Conservation (phyloP, 495 filamentous ascomycete genomes). For the Penicillium egyptiacum region DNA sequence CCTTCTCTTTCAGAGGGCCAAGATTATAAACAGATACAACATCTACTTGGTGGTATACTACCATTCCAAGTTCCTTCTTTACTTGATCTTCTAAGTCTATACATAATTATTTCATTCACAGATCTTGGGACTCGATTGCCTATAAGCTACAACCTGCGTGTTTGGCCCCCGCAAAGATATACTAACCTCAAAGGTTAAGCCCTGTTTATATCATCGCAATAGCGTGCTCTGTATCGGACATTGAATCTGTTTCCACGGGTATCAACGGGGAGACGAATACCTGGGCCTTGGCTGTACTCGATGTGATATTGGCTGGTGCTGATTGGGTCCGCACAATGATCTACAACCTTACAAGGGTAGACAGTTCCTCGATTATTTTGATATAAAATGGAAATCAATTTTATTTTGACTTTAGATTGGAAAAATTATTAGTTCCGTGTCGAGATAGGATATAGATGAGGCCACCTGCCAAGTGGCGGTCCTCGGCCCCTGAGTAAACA, state of each 20-base stretch:
- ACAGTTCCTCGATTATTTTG: background rate
- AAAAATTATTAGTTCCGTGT: background rate
- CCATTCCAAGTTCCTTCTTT: background rate
- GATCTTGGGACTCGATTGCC: background rate
- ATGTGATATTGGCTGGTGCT: slow-evolving; percentile 13
- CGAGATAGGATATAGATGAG: background rate
- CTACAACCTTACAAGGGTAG: background rate
- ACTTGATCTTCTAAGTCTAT: too few species aligned
- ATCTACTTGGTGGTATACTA: background rate
- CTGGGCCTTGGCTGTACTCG: background rate
- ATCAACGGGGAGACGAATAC: background rate
- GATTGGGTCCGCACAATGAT: slow-evolving; percentile 11
- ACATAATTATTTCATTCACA: too few species aligned
- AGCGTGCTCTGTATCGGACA: background rate
- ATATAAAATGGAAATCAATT: background rate
- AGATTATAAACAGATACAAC: background rate
- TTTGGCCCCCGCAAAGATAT: background rate
- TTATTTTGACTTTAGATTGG: background rate
- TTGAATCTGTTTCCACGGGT: background rate
- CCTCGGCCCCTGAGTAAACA: slow-evolving; percentile 21
- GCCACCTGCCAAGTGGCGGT: slow-evolving; percentile 8
- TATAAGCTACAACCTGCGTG: background rate
- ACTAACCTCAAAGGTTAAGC: background rate
- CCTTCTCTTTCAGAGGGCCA: background rate
- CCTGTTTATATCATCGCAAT: background rate